phyloP scores from a whole-genome alignment of 768 basidiomycete genomes.

The Trametes cingulata region DNA sequence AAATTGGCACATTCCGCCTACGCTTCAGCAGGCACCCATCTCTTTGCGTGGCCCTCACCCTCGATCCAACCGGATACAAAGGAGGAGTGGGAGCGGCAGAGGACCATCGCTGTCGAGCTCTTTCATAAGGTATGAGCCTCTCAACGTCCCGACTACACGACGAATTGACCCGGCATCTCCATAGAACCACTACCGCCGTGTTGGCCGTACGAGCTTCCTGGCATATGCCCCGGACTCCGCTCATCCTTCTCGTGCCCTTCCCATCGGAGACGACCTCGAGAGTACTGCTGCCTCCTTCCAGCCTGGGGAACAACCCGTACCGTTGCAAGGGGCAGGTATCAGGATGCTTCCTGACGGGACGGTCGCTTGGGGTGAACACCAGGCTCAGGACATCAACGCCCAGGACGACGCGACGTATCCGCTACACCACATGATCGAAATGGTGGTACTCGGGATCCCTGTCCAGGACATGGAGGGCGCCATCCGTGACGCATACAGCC shows the following conservation, averaged over 20 bases:
- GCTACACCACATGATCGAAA: constrained; percentile 12
- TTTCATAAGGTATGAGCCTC: constrained; percentile 19
- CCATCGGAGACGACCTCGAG: constrained; percentile 12
- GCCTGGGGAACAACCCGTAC: background rate
- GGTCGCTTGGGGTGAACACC: background rate
- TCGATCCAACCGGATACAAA: background rate
- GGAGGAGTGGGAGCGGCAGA: constrained; percentile 3
- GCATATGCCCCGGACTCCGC: constrained; percentile 11
- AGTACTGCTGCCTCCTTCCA: background rate
- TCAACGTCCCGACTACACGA: too few species aligned
- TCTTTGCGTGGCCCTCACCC: constrained; percentile 20
- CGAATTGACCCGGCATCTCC: background rate
- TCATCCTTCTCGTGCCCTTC: constrained; percentile 21
- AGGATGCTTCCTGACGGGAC: background rate
- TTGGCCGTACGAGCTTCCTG: constrained; percentile 23
- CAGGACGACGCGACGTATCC: constrained; percentile 9
- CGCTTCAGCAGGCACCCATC: background rate
- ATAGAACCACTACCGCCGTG: constrained; percentile 24
- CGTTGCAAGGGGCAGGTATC: background rate
- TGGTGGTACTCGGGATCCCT: background rate
- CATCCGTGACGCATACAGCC: constrained; percentile 3
- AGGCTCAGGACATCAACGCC: background rate
- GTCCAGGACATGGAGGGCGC: background rate
- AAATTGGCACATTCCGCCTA: constrained; percentile 6
- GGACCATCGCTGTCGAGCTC: background rate